Evolutionary conservation across 108 stramenopile species (phyloP), one percentile per base, ranked within the genome.

Genomic region (Pseudonitzschia delicatissima): DNA sequence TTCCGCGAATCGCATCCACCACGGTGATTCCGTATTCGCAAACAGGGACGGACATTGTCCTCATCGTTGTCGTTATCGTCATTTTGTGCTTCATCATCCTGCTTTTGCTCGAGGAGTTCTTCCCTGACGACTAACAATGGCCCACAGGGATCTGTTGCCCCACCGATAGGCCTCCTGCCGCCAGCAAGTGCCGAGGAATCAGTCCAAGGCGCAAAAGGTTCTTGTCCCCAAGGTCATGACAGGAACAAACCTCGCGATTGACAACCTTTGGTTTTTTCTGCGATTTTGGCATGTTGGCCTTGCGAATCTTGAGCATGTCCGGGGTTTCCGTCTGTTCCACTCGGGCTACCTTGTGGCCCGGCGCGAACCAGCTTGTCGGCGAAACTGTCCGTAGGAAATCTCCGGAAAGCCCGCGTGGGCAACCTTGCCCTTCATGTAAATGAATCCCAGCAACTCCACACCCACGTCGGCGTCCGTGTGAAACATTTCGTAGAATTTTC

Each of bases 261-360:
- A 99, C 96, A 18, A 96, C 93, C 55, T 81, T 62, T 7, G 89
- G 90, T 81, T 95, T 91, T 64, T 82, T 83, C 64, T 49, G 52
- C 27, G 77, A 81, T 42, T 47, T 78, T 34, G 71, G 70, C 28
- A 69, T 76, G n/a, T 45, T 70, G 40, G 71, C 66, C 64, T 97
- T 98, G 44, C 97, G 85, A 50, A 79, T 78, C 66, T 93, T 90
- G 59, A 99, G 70, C 66, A 51, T 62, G 9, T 96, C 98, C 42
- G 99, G 98, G 4, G 98, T 99, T 75, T 99, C 99, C 20, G 97
- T 97, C 76, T 99, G 99, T 84, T 99, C 99, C 34, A 99, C 96
- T 31, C 99, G 90, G 6, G 97, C 96, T 36, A 99, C 97, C 57
- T 95, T 91, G 76, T 92, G 98, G 21, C 99, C n/a, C 99, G 29